Conservation (phyloP, 495 filamentous ascomycete species). For the Penicillium desertorum region DNA sequence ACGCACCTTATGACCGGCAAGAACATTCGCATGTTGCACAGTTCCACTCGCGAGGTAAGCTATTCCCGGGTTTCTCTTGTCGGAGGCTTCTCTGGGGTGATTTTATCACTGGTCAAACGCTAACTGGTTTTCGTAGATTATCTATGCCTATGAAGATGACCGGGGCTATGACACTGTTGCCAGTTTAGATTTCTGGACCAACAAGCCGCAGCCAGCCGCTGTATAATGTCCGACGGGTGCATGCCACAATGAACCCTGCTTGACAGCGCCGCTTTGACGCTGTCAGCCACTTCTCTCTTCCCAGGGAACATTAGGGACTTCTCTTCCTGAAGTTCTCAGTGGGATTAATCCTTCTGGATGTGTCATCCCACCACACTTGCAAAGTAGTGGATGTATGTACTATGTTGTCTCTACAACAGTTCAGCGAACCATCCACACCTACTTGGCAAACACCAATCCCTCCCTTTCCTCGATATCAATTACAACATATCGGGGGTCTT, state of each 20-base stretch:
- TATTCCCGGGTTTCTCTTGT: not conserved
- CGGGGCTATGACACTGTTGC: constrained; percentile 87
- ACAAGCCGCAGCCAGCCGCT: constrained; percentile 43
- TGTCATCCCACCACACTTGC: not conserved
- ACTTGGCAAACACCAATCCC: constrained; percentile 7
- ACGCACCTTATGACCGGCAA: constrained; percentile 93
- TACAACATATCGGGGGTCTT: not conserved
- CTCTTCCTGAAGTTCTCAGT: not conserved
- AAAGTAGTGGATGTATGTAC: not conserved
- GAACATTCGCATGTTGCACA: constrained; percentile 96
- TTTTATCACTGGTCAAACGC: constrained; percentile 7
- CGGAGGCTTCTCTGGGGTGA: no score
- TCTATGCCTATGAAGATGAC: constrained; percentile 98
- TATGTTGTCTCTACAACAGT: not conserved
- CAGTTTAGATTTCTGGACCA: constrained; percentile 92
- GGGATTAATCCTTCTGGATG: not conserved
- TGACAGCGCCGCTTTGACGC: not conserved
- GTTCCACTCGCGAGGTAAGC: constrained; percentile 90
- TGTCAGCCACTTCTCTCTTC: not conserved
- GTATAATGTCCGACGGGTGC: constrained; percentile 13
- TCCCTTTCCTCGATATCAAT: constrained; percentile 7
- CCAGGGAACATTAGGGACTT: not conserved
- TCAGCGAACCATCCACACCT: not conserved
- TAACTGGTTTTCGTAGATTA: constrained; percentile 56
- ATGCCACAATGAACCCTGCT: not conserved